Percentiles rank a stretch among this genome's conserved stretches.
phyloP scores from a whole-genome alignment of 148 eudicot genomes.

The Heliosperma pusillum region DNA sequence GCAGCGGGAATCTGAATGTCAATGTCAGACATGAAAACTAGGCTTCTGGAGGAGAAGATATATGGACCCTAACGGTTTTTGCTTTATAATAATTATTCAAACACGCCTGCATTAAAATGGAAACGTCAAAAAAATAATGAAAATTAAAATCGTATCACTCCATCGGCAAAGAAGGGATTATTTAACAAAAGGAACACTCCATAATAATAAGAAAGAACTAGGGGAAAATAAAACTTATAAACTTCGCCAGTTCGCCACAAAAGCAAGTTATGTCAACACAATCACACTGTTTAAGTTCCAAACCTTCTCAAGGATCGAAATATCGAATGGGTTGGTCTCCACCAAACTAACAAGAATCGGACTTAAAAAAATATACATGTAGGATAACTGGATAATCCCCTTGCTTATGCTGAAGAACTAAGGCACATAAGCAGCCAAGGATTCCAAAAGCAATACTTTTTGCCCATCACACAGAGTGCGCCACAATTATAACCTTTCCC shows the following conservation, averaged over 20 bases:
- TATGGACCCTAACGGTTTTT: constrained; percentile 20
- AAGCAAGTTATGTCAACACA: neutral
- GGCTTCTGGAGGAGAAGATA: constrained; percentile 28
- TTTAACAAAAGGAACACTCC: too few relatives aligned
- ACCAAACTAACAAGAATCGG: neutral
- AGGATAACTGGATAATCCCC: constrained; percentile 33
- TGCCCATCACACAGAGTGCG: constrained; percentile 37
- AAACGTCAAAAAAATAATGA: neutral
- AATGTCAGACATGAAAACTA: constrained; percentile 62
- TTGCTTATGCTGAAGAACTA: constrained; percentile 29
- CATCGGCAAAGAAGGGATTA: neutral
- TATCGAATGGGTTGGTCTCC: neutral
- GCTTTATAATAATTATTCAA: constrained; percentile 32
- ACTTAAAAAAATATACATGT: constrained; percentile 15
- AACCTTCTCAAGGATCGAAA: neutral
- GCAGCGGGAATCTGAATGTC: constrained; percentile 59
- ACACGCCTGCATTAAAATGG: constrained; percentile 37
- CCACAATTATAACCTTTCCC: constrained; percentile 44
- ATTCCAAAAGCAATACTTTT: constrained; percentile 21
- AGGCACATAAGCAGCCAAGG: constrained; percentile 26
- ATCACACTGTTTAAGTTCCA: neutral
- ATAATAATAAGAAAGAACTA: neutral
- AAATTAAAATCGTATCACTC: neutral
- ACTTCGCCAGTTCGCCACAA: neutral
- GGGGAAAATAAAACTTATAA: neutral